Percentiles rank a stretch among this genome's conserved stretches.
Conservation (phyloP, 352 stramenopile species). For the Globisporangium echinulatum region DNA sequence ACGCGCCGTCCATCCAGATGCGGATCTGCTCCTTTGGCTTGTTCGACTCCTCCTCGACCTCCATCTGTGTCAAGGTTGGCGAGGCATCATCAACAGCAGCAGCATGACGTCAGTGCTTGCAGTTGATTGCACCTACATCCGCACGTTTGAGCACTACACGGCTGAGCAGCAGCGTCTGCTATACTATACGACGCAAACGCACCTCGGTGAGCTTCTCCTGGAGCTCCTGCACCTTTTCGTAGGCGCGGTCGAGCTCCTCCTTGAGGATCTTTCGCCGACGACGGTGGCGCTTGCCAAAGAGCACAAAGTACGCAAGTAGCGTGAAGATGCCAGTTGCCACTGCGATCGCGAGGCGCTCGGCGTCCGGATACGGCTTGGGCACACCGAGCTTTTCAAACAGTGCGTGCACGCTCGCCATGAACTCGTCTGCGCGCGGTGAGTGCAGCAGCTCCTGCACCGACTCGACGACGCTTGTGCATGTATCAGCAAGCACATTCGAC, state of each 20-base stretch:
- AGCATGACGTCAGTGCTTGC: not conserved
- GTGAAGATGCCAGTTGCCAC: conserved; percentile 76
- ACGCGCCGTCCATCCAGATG: conserved; percentile 99
- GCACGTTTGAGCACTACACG: not conserved
- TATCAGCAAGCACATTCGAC: conserved; percentile 35
- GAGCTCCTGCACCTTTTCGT: conserved; percentile 76
- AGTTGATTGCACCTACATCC: too few species aligned
- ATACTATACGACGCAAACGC: not conserved
- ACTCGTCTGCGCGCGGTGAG: conserved; percentile 55
- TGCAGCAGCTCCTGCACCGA: conserved; percentile 80
- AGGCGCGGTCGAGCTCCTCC: conserved; percentile 66
- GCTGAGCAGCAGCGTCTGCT: not conserved
- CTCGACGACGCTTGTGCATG: conserved; percentile 50
- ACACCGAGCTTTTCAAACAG: conserved; percentile 64
- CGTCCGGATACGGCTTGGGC: conserved; percentile 81
- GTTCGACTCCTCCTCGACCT: conserved; percentile 61
- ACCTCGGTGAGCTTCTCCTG: conserved; percentile 77
- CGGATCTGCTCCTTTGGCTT: conserved; percentile 87
- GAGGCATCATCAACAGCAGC: not conserved
- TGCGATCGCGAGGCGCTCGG: conserved; percentile 78
- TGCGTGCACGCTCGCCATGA: conserved; percentile 65
- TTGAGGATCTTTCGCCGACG: conserved; percentile 61
- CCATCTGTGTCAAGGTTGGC: conserved; percentile 32
- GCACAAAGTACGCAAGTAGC: conserved; percentile 81
- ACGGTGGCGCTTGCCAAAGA: conserved; percentile 84